phyloP scores from a whole-genome alignment of 2,329 filamentous ascomycete species.

The Fusarium avenaceum region DNA sequence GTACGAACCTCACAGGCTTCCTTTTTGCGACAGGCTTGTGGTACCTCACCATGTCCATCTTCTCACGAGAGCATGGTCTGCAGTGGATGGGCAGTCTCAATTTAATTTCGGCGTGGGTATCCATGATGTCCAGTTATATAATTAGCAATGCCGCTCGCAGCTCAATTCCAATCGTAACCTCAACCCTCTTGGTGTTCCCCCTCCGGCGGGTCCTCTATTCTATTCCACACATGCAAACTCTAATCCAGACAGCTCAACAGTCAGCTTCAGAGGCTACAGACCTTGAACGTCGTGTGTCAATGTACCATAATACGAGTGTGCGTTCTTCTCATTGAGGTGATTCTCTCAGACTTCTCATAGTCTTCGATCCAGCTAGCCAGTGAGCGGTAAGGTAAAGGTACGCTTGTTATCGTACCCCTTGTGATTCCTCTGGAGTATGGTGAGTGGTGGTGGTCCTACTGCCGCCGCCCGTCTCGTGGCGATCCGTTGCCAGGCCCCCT shows the following conservation, averaged over 20 bases:
- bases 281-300: constrained; percentile 1
- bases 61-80: not conserved
- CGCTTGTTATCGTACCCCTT: constrained; percentile 7
- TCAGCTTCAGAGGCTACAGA: not conserved
- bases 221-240: constrained; percentile 37
- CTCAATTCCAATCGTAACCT: constrained; percentile 24
- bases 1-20: not conserved
- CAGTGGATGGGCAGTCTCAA: constrained; percentile 3
- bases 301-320: not conserved
- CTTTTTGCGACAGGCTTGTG: not conserved
- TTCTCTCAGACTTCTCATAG: not conserved
- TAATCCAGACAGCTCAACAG: not conserved
- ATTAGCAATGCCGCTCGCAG: constrained; percentile 38
- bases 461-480: constrained; percentile 49
- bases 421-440: constrained; percentile 19
- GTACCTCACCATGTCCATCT: too few relatives aligned
- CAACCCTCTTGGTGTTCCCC: constrained; percentile 1
- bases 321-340: constrained; percentile 1
- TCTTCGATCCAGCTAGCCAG: constrained; percentile 9
- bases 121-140: constrained; percentile 38
- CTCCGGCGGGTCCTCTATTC: constrained; percentile 33
- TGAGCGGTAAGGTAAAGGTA: constrained; percentile 8
- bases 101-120: constrained; percentile 39
- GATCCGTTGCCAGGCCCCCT: constrained; percentile 49
- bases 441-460: constrained; percentile 43